Percentiles rank a stretch among this genome's conserved stretches.
Evolutionary conservation across 805 yeast genomes (phyloP).

Genomic region (Lipomyces starkeyi): DNA sequence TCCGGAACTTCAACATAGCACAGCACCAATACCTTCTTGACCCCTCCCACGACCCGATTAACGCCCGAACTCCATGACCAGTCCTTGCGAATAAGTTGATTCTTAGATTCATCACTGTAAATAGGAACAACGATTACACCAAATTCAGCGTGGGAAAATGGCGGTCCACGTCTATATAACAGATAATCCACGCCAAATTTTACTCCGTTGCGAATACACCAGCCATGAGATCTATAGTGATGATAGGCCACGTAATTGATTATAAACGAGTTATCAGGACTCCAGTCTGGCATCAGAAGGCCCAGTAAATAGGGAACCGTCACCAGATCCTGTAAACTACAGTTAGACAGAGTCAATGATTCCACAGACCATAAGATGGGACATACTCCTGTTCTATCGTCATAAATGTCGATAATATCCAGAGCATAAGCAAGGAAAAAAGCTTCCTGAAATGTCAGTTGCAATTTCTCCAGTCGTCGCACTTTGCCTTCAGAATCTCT

Average conservation of each 20-base stretch:
- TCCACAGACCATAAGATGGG: background rate
- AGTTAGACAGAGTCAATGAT: background rate
- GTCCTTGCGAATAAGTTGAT: slow-evolving; percentile 44
- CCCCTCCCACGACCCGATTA: slow-evolving; percentile 85
- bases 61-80: slow-evolving; percentile 71
- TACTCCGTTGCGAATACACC: slow-evolving; percentile 93
- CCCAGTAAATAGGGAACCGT: slow-evolving; percentile 24
- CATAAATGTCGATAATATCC: slow-evolving; percentile 52
- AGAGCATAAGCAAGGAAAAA: slow-evolving; percentile 69
- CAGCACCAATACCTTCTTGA: slow-evolving; percentile 75
- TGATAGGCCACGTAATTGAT: slow-evolving; percentile 76
- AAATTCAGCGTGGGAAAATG: slow-evolving; percentile 91
- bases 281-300: slow-evolving; percentile 42
- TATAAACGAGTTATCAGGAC: slow-evolving; percentile 52
- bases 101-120: slow-evolving; percentile 43
- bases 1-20: slow-evolving; percentile 67
- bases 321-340: slow-evolving; percentile 19
- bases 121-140: slow-evolving; percentile 62
- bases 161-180: slow-evolving; percentile 90
- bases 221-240: slow-evolving; percentile 84
- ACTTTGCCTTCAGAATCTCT: slow-evolving; percentile 43
- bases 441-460: slow-evolving; percentile 76
- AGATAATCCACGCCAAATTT: slow-evolving; percentile 90
- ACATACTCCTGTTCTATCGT: slow-evolving; percentile 36
- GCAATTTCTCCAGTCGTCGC: slow-evolving; percentile 53